Percentiles rank a stretch among this genome's conserved stretches.
phyloP scores from a whole-genome alignment of 2,329 filamentous ascomycete genomes.

The Didymella arachidicola region DNA sequence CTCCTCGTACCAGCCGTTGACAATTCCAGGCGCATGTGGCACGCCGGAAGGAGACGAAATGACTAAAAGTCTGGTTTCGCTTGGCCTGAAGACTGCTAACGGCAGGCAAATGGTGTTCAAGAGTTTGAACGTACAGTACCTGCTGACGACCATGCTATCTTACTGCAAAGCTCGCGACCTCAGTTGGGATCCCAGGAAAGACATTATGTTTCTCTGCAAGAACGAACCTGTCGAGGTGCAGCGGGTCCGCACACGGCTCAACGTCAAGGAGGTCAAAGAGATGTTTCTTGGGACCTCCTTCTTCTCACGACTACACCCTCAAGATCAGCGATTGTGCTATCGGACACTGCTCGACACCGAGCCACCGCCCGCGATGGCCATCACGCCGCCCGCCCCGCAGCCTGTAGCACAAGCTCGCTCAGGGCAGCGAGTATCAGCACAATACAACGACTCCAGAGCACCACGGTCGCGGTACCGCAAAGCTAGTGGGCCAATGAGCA shows the following conservation, averaged over 20 bases:
- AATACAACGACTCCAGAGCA: conserved; percentile 6
- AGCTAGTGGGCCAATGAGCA: conserved; percentile 13
- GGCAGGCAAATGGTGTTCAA: conserved; percentile 38
- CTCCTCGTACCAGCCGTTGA: not conserved
- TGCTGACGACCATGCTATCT: conserved; percentile 38
- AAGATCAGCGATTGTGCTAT: conserved; percentile 41
- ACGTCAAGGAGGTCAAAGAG: conserved; percentile 34
- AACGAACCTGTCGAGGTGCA: conserved; percentile 36
- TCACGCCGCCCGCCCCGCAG: conserved; percentile 29
- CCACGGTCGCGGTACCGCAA: conserved; percentile 28
- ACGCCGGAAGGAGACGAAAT: conserved; percentile 39
- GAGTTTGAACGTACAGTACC: conserved; percentile 41
- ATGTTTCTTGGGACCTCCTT: conserved; percentile 41
- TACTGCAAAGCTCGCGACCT: conserved; percentile 38
- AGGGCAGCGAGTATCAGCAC: not conserved
- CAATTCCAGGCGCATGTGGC: conserved; percentile 23
- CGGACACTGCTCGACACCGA: conserved; percentile 35
- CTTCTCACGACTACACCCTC: conserved; percentile 30
- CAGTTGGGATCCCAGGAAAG: conserved; percentile 41
- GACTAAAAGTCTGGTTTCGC: conserved; percentile 34
- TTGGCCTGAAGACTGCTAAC: conserved; percentile 33
- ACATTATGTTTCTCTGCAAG: conserved; percentile 42
- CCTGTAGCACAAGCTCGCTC: not conserved
- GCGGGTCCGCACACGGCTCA: conserved; percentile 33
- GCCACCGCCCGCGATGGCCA: conserved; percentile 33